These are phyloP conservation scores for Wickerhamiella domercqiae DNA, from an alignment of 805 yeast genomes.

Conservation along the genomic window DNA sequence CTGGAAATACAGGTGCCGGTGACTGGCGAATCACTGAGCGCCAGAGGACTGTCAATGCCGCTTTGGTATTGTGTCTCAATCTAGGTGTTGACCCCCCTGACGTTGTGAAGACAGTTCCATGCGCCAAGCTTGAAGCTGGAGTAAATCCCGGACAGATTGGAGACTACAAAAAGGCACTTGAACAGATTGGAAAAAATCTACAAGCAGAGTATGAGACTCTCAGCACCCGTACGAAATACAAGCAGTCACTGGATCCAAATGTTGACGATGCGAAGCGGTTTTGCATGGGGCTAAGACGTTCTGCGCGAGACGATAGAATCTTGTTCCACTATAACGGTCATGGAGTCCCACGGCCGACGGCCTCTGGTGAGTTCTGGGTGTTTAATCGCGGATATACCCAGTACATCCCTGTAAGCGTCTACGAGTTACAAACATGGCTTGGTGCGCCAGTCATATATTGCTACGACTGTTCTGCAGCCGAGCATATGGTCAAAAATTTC, in stretches of 20 bases:
- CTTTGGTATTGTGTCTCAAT: slow-evolving; percentile 76
- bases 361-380: slow-evolving; percentile 96
- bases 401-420: slow-evolving; percentile 89
- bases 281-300: slow-evolving; percentile 74
- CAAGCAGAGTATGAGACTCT: slow-evolving; percentile 83
- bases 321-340: slow-evolving; percentile 95
- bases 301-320: slow-evolving; percentile 86
- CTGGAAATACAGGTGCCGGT: slow-evolving; percentile 34
- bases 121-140: slow-evolving; percentile 87
- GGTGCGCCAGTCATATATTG: slow-evolving; percentile 96
- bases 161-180: slow-evolving; percentile 83
- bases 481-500: slow-evolving; percentile 79
- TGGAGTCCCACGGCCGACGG: slow-evolving; percentile 95
- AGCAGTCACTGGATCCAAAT: slow-evolving; percentile 83
- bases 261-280: slow-evolving; percentile 90
- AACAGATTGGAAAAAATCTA: slow-evolving; percentile 73
- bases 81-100: slow-evolving; percentile 97
- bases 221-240: slow-evolving; percentile 74
- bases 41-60: slow-evolving; percentile 86
- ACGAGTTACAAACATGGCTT: slow-evolving; percentile 89
- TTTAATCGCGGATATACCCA: slow-evolving; percentile 95
- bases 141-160: slow-evolving; percentile 69
- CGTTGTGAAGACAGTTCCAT: slow-evolving; percentile 78
- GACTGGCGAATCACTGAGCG: slow-evolving; percentile 94
- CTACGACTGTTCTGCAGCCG: slow-evolving; percentile 89